phyloP scores from a whole-genome alignment of 2,329 filamentous ascomycete genomes.

The Helotiales sp. region DNA sequence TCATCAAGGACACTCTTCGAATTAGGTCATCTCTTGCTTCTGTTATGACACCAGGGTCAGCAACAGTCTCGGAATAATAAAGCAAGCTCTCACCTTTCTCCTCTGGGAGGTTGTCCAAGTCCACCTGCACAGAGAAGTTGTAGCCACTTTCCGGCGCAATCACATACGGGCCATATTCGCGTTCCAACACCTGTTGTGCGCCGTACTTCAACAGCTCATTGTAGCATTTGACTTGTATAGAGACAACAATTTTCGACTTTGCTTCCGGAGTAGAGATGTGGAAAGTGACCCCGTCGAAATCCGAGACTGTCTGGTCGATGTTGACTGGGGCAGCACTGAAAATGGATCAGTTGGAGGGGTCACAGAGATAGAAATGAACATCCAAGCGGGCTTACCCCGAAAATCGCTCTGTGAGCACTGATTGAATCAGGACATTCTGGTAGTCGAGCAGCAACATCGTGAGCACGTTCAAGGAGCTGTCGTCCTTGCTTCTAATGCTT shows the following conservation, averaged over 20 bases:
- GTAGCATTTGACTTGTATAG: constrained; percentile 94
- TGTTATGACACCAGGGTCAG: constrained; percentile 11
- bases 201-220: constrained; percentile 91
- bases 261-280: constrained; percentile 95
- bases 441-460: constrained; percentile 95
- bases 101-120: constrained; percentile 83
- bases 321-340: constrained; percentile 79
- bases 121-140: constrained; percentile 92
- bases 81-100: constrained; percentile 64
- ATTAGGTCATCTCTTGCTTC: constrained; percentile 88
- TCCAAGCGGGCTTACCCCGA: constrained; percentile 38
- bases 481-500: not conserved
- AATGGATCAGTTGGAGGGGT: constrained; percentile 36
- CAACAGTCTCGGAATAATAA: not conserved
- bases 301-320: constrained; percentile 97
- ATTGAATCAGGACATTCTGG: constrained; percentile 97
- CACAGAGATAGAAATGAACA: not conserved
- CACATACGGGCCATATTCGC: constrained; percentile 94
- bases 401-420: constrained; percentile 93
- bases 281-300: constrained; percentile 98
- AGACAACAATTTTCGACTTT: constrained; percentile 94
- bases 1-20: constrained; percentile 85
- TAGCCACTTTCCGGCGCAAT: constrained; percentile 87
- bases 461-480: constrained; percentile 29
- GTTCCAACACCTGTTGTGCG: constrained; percentile 85